Conservation (phyloP, 2,329 filamentous ascomycete genomes). For the Phaeoacremonium minimum region DNA sequence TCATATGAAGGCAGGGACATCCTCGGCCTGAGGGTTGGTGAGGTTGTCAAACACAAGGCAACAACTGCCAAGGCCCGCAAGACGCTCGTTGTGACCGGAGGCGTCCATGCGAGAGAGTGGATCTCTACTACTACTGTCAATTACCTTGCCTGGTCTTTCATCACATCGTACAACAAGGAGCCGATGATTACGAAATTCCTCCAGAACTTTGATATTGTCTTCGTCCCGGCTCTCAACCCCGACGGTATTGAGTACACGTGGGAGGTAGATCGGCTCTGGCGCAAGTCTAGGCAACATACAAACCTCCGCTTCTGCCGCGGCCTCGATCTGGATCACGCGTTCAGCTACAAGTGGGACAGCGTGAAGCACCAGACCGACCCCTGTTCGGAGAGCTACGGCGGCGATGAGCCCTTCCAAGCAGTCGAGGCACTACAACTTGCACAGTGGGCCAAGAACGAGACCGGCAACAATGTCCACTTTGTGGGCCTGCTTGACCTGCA, state of each 20-base stretch:
- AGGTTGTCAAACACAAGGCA: constrained; percentile 16
- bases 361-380: constrained; percentile 66
- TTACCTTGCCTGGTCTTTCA: constrained; percentile 84
- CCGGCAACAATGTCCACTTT: constrained; percentile 65
- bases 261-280: constrained; percentile 88
- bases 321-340: constrained; percentile 83
- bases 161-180: constrained; percentile 75
- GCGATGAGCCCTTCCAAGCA: constrained; percentile 77
- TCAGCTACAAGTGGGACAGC: constrained; percentile 79
- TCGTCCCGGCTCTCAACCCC: constrained; percentile 85
- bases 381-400: constrained; percentile 87
- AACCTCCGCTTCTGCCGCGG: constrained; percentile 79
- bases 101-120: constrained; percentile 94
- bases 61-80: constrained; percentile 48
- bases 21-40: constrained; percentile 72
- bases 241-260: constrained; percentile 95
- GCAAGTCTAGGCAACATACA: constrained; percentile 87
- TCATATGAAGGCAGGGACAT: constrained; percentile 87
- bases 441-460: constrained; percentile 79
- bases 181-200: constrained; percentile 71
- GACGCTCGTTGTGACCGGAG: constrained; percentile 78
- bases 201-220: constrained; percentile 79
- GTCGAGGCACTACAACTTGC: constrained; percentile 72
- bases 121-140: constrained; percentile 89
- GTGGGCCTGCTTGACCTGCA: constrained; percentile 88